Conservation (phyloP, 805 yeast species). For the Allodekkera sacchari region DNA sequence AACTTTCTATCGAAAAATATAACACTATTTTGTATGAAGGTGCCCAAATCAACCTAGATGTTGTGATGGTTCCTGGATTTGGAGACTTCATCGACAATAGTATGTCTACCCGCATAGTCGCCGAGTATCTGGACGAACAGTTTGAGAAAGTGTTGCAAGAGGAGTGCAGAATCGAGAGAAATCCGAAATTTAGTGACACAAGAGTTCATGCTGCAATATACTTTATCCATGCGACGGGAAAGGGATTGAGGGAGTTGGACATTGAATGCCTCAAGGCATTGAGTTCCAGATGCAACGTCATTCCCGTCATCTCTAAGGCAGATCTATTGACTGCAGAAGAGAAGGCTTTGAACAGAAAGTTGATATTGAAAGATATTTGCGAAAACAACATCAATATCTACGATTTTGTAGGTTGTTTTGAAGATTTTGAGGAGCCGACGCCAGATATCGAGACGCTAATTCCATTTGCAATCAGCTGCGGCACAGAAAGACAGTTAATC, state of each 20-base stretch:
- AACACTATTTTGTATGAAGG: slow-evolving; percentile 32
- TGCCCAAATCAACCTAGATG: slow-evolving; percentile 46
- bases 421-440: slow-evolving; percentile 17
- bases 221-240: slow-evolving; percentile 67
- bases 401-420: slow-evolving; percentile 23
- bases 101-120: slow-evolving; percentile 49
- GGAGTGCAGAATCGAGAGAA: slow-evolving; percentile 55
- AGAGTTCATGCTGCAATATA: slow-evolving; percentile 83
- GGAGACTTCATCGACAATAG: slow-evolving; percentile 63
- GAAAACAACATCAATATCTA: slow-evolving; percentile 17
- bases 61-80: slow-evolving; percentile 65
- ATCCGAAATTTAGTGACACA: slow-evolving; percentile 40
- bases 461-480: slow-evolving; percentile 91
- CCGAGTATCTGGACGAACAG: slow-evolving; percentile 69
- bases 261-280: slow-evolving; percentile 61
- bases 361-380: slow-evolving; percentile 36
- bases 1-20: slow-evolving; percentile 22
- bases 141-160: slow-evolving; percentile 61
- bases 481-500: slow-evolving; percentile 57
- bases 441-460: slow-evolving; percentile 25
- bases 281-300: slow-evolving; percentile 61
- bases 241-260: slow-evolving; percentile 59
- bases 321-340: slow-evolving; percentile 63
- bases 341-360: slow-evolving; percentile 30
- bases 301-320: slow-evolving; percentile 77